A percentile compares a stretch with the other conserved stretches of the same genome.
Evolutionary conservation across 306 rosid genomes (phyloP).

Genomic region (Rosa chinensis): DNA sequence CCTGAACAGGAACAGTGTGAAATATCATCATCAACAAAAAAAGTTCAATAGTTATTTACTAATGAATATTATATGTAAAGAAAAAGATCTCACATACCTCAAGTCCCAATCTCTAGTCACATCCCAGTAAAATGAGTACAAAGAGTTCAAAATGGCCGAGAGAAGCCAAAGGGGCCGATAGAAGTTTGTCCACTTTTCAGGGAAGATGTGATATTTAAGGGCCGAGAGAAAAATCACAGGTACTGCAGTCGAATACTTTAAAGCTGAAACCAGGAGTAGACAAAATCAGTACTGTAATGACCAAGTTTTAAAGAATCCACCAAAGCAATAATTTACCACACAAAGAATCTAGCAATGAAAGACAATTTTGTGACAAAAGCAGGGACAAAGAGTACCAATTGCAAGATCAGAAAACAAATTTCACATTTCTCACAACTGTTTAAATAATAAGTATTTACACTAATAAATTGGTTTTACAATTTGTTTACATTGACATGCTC

Average conservation of each 20-base stretch:
- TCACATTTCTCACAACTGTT: background rate
- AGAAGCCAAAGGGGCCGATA: constrained; percentile 99
- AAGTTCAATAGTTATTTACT: background rate
- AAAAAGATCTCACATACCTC: constrained; percentile 54
- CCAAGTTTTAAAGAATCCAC: constrained; percentile 6
- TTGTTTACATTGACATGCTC: background rate
- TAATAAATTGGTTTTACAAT: background rate
- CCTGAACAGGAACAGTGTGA: background rate
- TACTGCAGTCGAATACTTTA: constrained; percentile 91
- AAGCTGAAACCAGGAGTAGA: constrained; percentile 72
- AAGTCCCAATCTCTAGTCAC: constrained; percentile 98
- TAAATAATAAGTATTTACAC: background rate
- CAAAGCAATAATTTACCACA: background rate
- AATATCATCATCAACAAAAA: background rate
- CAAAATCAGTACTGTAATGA: constrained; percentile 26
- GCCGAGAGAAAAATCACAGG: constrained; percentile 95
- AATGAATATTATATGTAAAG: constrained; percentile 6
- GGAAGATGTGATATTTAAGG: constrained; percentile 86
- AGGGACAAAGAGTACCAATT: background rate
- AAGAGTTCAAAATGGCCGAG: constrained; percentile 80
- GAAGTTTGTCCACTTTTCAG: constrained; percentile 78
- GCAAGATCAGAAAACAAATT: background rate
- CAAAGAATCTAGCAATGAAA: background rate
- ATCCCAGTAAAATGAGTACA: constrained; percentile 98
- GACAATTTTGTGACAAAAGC: background rate